Evolutionary conservation across 1,139 yeast species (phyloP).

Genomic region (Saccharomyces pastorianus): DNA sequence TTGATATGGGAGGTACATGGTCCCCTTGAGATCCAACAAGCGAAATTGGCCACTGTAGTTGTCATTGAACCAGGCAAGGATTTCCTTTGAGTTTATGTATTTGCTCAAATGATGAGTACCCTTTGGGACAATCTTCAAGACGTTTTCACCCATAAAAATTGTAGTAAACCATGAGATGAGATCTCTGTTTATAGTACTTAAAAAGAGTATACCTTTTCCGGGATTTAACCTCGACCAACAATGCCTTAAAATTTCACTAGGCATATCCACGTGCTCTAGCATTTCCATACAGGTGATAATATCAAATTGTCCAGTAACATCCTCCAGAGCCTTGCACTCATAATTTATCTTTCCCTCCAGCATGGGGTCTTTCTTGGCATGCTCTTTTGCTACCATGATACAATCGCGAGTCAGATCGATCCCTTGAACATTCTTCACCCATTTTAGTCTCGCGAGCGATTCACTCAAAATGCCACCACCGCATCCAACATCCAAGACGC

Average conservation of each 20-base stretch:
- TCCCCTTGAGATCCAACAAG: conserved; percentile 65
- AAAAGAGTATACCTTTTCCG: conserved; percentile 58
- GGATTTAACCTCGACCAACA: conserved; percentile 63
- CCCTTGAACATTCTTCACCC: conserved; percentile 60
- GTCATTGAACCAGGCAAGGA: conserved; percentile 54
- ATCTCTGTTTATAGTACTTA: conserved; percentile 90
- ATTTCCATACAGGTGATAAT: conserved; percentile 87
- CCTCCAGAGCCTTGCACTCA: conserved; percentile 53
- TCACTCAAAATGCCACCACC: conserved; percentile 95
- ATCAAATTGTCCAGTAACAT: conserved; percentile 49
- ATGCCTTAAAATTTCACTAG: conserved; percentile 58
- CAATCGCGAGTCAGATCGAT: conserved; percentile 83
- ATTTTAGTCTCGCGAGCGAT: conserved; percentile 69
- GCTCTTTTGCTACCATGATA: conserved; percentile 67
- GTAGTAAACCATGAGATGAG: conserved; percentile 89
- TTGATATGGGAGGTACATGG: conserved; percentile 68
- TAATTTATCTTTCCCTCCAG: conserved; percentile 50
- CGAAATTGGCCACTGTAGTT: conserved; percentile 40
- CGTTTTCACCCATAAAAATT: conserved; percentile 78
- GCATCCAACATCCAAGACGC: conserved; percentile 84
- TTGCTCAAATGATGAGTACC: conserved; percentile 88
- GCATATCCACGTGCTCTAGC: conserved; percentile 87
- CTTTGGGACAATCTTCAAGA: conserved; percentile 72
- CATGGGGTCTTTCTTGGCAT: conserved; percentile 57
- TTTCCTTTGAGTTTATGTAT: conserved; percentile 71